Evolutionary conservation across 164 flowering plant species (phyloP), one percentile per base, ranked within the genome.

Genomic region (Tetrastigma voinierianum): DNA sequence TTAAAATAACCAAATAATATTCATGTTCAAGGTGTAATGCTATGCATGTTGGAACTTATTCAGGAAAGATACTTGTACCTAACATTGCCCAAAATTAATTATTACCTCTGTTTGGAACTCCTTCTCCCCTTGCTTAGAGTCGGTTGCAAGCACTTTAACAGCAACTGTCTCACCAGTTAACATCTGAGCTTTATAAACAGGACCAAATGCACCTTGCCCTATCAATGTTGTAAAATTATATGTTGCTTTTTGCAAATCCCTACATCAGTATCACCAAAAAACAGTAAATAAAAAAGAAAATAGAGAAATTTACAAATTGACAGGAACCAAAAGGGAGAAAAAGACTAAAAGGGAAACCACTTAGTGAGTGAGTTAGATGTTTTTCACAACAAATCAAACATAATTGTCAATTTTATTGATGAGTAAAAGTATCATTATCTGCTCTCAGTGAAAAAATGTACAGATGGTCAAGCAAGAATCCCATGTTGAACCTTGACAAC

Each of bases 161-260:
- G 99, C 99, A 66, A 96, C 95, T 16, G 82, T 83, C 79, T 90
- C 99, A 68, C 96, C 99, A 58, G 93, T 85, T 62, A 83, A 76
- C 96, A 96, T 87, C 62, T 88, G 86, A 72, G 99, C 99, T 85
- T 81, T 96, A 73, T 89, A 96, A 54, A 96, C 99, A 57, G 90
- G 85, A 74, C 99, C 99, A 87, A 89, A 96, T 69, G 99, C 95
- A 56, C 99, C 99, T 74, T 89, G 89, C 10, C 99, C 98, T 61
- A 96, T 88, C 56, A 82, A 54, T 54, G 97, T 87, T 44, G 98
- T 96, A 70, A 96, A 96, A 73, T 93, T 96, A 66, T 59, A 74
- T 10, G 99, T 96, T 67, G 95, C 99, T 72, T 88, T 96, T 63
- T 96, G 99, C 70, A 96, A 77, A 69, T 96, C 99, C 80, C 99